Evolutionary conservation across 2,329 filamentous ascomycete species (phyloP).

Genomic region (Tolypocladium sp.): DNA sequence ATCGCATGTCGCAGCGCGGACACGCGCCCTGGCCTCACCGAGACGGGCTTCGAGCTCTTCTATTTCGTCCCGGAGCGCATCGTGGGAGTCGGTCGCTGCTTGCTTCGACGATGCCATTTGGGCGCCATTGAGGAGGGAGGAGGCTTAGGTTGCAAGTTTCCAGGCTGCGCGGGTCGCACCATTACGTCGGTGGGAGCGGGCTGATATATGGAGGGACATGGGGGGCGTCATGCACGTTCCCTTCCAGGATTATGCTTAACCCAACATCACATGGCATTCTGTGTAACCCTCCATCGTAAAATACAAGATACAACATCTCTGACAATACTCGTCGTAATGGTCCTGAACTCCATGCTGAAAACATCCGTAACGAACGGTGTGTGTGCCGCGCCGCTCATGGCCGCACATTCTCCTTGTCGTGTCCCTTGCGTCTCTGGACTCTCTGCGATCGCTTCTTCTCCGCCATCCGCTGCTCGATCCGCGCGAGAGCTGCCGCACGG

Average conservation of each 20-base stretch:
- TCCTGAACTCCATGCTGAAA: conserved; percentile 13
- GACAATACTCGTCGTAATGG: background rate
- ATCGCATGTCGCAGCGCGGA: conserved; percentile 12
- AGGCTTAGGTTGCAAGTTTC: background rate
- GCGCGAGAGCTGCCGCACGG: conserved; percentile 43
- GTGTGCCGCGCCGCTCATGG: conserved; percentile 13
- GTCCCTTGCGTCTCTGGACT: conserved; percentile 18
- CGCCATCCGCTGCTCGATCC: conserved; percentile 44
- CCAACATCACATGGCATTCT: background rate
- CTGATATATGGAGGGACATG: background rate
- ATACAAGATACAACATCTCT: background rate
- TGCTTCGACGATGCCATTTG: conserved; percentile 16
- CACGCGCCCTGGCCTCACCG: conserved; percentile 31
- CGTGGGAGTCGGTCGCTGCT: conserved; percentile 10
- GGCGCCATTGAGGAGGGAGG: background rate
- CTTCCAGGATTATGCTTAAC: background rate
- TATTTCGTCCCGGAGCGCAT: conserved; percentile 44
- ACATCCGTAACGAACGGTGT: background rate
- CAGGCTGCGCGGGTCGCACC: background rate
- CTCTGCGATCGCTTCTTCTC: conserved; percentile 33
- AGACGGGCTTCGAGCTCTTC: conserved; percentile 46
- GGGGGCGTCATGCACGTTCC: background rate
- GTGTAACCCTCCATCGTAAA: background rate
- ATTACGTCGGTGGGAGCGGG: background rate
- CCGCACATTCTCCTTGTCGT: conserved; percentile 44